phyloP scores from a whole-genome alignment of 495 filamentous ascomycete species.

The Trichocladium antarcticum region DNA sequence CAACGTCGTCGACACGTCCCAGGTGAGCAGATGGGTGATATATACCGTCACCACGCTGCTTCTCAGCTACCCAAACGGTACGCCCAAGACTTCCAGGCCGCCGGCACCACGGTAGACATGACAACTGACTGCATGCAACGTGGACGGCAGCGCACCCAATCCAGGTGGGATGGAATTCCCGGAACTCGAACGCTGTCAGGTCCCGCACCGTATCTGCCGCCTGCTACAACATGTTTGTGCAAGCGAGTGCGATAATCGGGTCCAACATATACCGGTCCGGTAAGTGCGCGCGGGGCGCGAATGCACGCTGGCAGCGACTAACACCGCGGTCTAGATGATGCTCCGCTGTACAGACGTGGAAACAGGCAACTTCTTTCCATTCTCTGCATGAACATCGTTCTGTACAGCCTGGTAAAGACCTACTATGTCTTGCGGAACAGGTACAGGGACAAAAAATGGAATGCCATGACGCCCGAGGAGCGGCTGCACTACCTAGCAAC shows the following conservation, averaged over 20 bases:
- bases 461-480: constrained; percentile 54
- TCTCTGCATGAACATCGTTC: constrained; percentile 41
- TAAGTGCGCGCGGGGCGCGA: constrained; percentile 13
- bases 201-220: constrained; percentile 47
- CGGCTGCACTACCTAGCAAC: constrained; percentile 52
- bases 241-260: constrained; percentile 49
- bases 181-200: constrained; percentile 48
- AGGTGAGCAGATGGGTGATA: constrained; percentile 43
- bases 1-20: constrained; percentile 34
- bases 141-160: constrained; percentile 40
- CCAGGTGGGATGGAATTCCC: constrained; percentile 54
- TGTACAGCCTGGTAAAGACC: constrained; percentile 47
- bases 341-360: constrained; percentile 50
- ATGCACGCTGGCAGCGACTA: constrained; percentile 36
- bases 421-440: constrained; percentile 55
- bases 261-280: constrained; percentile 53
- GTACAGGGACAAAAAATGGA: constrained; percentile 36
- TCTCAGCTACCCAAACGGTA: constrained; percentile 47
- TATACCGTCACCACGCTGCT: constrained; percentile 48
- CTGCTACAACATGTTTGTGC: constrained; percentile 56
- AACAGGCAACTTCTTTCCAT: constrained; percentile 52
- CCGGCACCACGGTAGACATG: too few species aligned
- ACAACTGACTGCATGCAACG: too few species aligned
- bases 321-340: constrained; percentile 40
- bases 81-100: not conserved